Evolutionary conservation across 2,329 filamentous ascomycete species (phyloP), one percentile per base, ranked within the genome.

Genomic region (Aspergillus sp.): DNA sequence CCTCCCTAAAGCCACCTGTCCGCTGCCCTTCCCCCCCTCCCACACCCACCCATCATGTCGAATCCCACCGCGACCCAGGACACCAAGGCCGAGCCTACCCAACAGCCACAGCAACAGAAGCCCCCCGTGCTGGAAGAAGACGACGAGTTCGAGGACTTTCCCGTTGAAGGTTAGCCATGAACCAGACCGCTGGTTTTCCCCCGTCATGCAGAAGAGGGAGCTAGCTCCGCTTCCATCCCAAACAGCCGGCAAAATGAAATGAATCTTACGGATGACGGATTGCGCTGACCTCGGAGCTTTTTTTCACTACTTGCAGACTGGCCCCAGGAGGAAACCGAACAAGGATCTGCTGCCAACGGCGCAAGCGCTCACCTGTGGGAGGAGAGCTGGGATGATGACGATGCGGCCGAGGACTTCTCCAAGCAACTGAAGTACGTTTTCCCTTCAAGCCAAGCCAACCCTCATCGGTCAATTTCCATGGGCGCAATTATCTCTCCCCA

Each of bases 321-420:
- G 95, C 84, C 88, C 56, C 88, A 92, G 77, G 92, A 96, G 74
- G 93, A 96, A 74, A 91, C 91, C 63, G 92, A 97, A 75, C 74
- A 76, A 53, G 66, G 72, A 49, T 58, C 69, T 15, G 58, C 70
- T 60, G 65, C 74, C 57, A 73, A 75, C 63, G 87, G 83, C 62
- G 86, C 82, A 69, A 88, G 88, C 72, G 86, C 88, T 76, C 93
- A 98, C 81, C 83, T 99, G 57, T 99, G 95, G 95, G 95, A 99
- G 80, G 95, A 99, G 84, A 97, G 92, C 83, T 99, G 95, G 95
- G 95, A 99, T 74, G 95, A 99, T 73, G 94, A 98, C 76, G 95
- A 98, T 79, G 95, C 92, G 67, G 95, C 86, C 71, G 95, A 99
- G 75, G 95, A 99, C 73, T 99, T 99, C 77, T 95, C 92, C 11